phyloP scores from a whole-genome alignment of 2,329 filamentous ascomycete genomes.

The Calonectria montana region DNA sequence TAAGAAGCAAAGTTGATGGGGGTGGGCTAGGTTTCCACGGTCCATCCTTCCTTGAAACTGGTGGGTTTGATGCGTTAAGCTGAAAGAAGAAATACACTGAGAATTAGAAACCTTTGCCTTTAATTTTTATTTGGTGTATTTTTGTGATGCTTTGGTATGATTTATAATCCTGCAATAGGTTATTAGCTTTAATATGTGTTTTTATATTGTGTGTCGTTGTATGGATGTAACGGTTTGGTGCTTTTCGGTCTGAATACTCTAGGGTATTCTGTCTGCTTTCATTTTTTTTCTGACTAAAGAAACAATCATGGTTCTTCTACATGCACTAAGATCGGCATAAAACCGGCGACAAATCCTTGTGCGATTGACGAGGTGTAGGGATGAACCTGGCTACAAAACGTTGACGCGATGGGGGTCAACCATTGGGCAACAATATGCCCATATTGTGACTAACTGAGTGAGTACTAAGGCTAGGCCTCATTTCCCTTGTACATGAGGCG shows the following conservation, averaged over 20 bases:
- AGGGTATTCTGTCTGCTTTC: background rate
- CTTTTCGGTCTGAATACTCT: background rate
- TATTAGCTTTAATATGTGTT: background rate
- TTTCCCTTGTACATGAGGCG: constrained; percentile 25
- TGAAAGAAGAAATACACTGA: background rate
- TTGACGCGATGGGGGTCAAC: constrained; percentile 21
- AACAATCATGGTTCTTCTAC: constrained; percentile 12
- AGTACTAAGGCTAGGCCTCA: constrained; percentile 29
- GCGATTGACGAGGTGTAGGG: constrained; percentile 9
- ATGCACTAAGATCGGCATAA: background rate
- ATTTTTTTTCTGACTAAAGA: background rate
- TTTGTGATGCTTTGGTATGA: background rate
- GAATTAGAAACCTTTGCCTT: background rate
- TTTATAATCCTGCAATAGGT: background rate
- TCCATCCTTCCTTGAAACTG: background rate
- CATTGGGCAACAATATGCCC: background rate
- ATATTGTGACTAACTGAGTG: constrained; percentile 29
- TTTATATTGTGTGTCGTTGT: background rate
- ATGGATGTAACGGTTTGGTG: background rate
- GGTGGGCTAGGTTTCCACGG: background rate
- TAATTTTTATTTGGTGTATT: background rate
- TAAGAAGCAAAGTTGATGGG: background rate
- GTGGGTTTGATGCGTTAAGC: background rate
- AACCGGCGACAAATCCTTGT: constrained; percentile 3
- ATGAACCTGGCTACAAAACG: constrained; percentile 23